Evolutionary conservation across 1,284 basidiomycete genomes (phyloP).

Genomic region (Mixia osmundae): DNA sequence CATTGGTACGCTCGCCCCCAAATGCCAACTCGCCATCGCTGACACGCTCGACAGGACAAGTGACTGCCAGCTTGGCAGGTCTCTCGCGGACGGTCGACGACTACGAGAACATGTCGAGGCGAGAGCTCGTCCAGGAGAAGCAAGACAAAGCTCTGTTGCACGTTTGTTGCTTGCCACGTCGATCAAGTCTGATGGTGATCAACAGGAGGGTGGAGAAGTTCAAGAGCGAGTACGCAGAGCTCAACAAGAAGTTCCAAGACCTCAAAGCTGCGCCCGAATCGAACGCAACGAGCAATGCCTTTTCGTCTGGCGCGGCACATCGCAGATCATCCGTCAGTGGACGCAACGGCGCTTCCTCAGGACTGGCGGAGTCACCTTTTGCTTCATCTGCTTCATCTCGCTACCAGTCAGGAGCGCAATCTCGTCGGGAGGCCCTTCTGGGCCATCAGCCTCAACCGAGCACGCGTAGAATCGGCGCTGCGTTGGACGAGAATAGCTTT

Average conservation of each 20-base stretch:
- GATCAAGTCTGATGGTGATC: constrained; percentile 1
- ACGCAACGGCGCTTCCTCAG: too few species aligned
- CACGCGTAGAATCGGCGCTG: constrained; percentile 33
- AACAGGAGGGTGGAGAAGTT: constrained; percentile 60
- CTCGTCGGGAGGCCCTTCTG: too few species aligned
- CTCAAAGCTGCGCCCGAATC: constrained; percentile 34
- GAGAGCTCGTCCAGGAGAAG: constrained; percentile 80
- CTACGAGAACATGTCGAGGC: constrained; percentile 80
- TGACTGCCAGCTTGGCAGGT: constrained; percentile 74
- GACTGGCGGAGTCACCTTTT: too few species aligned
- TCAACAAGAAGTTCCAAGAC: constrained; percentile 43
- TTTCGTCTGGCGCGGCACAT: too few species aligned
- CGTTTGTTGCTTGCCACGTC: constrained; percentile 16
- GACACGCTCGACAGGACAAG: too few species aligned
- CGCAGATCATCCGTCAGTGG: too few species aligned
- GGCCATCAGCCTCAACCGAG: too few species aligned
- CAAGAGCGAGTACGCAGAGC: constrained; percentile 43
- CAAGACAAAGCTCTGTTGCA: constrained; percentile 82
- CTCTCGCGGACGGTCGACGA: constrained; percentile 81
- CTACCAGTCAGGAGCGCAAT: too few species aligned
- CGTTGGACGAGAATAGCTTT: constrained; percentile 64
- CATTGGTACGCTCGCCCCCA: too few species aligned
- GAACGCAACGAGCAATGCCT: constrained; percentile 26
- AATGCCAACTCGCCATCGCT: too few species aligned
- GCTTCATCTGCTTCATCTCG: too few species aligned